phyloP scores from a whole-genome alignment of 768 basidiomycete species.

The Mycena maculata region DNA sequence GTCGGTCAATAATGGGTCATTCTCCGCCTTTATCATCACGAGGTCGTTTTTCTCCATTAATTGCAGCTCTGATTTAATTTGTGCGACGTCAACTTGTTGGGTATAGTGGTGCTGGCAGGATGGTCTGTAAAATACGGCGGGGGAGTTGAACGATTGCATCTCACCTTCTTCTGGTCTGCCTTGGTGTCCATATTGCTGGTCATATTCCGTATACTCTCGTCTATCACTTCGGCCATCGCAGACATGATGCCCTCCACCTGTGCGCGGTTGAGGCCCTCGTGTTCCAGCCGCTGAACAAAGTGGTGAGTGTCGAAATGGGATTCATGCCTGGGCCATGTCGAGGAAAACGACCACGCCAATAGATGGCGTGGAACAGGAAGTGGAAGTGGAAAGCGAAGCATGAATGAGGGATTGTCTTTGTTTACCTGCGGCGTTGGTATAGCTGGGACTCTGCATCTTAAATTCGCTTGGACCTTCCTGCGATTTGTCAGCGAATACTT shows the following conservation, averaged over 20 bases:
- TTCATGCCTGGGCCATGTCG: conserved; percentile 44
- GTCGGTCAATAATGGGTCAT: conserved; percentile 90
- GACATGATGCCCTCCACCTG: conserved; percentile 98
- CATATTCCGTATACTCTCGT: conserved; percentile 97
- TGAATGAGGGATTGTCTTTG: no score
- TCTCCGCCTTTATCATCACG: conserved; percentile 95
- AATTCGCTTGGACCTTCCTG: no score
- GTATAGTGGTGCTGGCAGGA: conserved; percentile 83
- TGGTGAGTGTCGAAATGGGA: conserved; percentile 97
- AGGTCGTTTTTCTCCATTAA: conserved; percentile 97
- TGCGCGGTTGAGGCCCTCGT: conserved; percentile 87
- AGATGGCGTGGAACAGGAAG: conserved; percentile 9
- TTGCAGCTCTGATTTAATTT: conserved; percentile 95
- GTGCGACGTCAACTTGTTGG: conserved; percentile 96
- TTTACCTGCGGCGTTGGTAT: no score
- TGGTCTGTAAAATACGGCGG: neutral
- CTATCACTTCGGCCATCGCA: conserved; percentile 96
- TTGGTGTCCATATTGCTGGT: conserved; percentile 96
- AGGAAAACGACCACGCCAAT: conserved; percentile 12
- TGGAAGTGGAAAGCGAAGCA: conserved; percentile 19
- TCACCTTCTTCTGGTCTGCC: conserved; percentile 94
- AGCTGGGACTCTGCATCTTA: no score
- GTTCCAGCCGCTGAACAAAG: conserved; percentile 91
- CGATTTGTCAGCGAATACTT: no score
- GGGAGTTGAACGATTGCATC: neutral